A percentile compares a stretch with the other conserved stretches of the same genome.
phyloP scores from a whole-genome alignment of 1,139 yeast genomes.

The Tardiomyces digboiensis region DNA sequence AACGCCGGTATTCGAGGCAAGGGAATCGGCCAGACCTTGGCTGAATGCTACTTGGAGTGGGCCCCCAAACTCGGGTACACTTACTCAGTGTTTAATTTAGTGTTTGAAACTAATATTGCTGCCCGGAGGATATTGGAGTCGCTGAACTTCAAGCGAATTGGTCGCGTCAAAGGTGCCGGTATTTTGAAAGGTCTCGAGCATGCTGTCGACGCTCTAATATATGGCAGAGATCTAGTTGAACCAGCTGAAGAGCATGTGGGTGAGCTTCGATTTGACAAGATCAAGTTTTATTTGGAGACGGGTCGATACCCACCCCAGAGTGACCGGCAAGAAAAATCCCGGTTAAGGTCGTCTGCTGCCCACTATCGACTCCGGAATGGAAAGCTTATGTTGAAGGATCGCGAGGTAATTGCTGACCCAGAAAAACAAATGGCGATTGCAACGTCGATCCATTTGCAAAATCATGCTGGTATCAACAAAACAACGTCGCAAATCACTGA shows the following conservation, averaged over 20 bases:
- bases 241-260: conserved; percentile 40
- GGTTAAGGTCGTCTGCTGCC: conserved; percentile 74
- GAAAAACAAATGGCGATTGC: conserved; percentile 68
- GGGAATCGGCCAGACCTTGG: conserved; percentile 80
- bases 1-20: conserved; percentile 91
- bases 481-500: conserved; percentile 73
- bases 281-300: conserved; percentile 69
- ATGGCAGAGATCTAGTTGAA: conserved; percentile 39
- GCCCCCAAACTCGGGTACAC: conserved; percentile 84
- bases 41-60: conserved; percentile 84
- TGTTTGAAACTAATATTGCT: conserved; percentile 81
- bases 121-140: conserved; percentile 74
- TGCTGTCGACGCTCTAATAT: conserved; percentile 75
- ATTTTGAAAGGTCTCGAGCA: conserved; percentile 73
- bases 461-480: conserved; percentile 87
- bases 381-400: conserved; percentile 63
- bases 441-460: conserved; percentile 53
- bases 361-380: conserved; percentile 68
- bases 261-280: conserved; percentile 63
- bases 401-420: conserved; percentile 75
- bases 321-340: conserved; percentile 73
- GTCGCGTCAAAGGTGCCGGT: conserved; percentile 78
- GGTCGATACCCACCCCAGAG: conserved; percentile 82
- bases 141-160: conserved; percentile 68
- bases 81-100: conserved; percentile 72